These are phyloP conservation scores for Hansenula anomala DNA, from an alignment of 1,139 yeast genomes.

Conservation along the genomic window DNA sequence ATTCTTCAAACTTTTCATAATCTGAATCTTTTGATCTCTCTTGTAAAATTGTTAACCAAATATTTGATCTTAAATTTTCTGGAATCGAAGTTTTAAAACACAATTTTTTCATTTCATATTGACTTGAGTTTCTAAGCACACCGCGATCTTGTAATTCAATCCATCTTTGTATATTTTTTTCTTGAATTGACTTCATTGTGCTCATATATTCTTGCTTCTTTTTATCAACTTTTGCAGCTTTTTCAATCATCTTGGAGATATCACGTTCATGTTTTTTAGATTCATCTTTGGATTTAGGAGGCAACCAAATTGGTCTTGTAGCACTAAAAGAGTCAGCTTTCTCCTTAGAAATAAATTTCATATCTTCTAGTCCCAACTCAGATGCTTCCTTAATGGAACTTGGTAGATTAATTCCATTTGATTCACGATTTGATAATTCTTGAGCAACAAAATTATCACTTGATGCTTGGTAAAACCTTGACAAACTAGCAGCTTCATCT, in stretches of 20 bases:
- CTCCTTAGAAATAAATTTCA: constrained; percentile 36
- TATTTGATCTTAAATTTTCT: constrained; percentile 26
- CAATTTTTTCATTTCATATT: constrained; percentile 33
- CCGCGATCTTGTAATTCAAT: constrained; percentile 35
- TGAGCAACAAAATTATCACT: constrained; percentile 30
- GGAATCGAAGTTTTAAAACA: constrained; percentile 36
- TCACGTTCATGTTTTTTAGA: constrained; percentile 52
- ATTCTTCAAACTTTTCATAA: constrained; percentile 24
- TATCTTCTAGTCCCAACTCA: constrained; percentile 39
- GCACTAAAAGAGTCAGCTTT: constrained; percentile 35
- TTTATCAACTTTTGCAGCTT: constrained; percentile 40
- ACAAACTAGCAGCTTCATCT: constrained; percentile 30
- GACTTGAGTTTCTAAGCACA: constrained; percentile 31
- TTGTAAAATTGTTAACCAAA: constrained; percentile 27
- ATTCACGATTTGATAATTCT: constrained; percentile 32
- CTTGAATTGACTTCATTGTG: constrained; percentile 25
- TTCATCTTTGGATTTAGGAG: constrained; percentile 59
- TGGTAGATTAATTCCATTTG: constrained; percentile 31
- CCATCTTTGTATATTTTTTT: constrained; percentile 31
- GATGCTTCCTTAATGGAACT: constrained; percentile 29
- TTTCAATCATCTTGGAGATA: constrained; percentile 44
- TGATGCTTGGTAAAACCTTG: constrained; percentile 37
- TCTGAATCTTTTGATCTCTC: constrained; percentile 20
- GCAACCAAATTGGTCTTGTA: constrained; percentile 66
- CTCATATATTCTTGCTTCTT: constrained; percentile 32